phyloP scores from a whole-genome alignment of 208 protist species.

The Wallacemonas sp. region DNA sequence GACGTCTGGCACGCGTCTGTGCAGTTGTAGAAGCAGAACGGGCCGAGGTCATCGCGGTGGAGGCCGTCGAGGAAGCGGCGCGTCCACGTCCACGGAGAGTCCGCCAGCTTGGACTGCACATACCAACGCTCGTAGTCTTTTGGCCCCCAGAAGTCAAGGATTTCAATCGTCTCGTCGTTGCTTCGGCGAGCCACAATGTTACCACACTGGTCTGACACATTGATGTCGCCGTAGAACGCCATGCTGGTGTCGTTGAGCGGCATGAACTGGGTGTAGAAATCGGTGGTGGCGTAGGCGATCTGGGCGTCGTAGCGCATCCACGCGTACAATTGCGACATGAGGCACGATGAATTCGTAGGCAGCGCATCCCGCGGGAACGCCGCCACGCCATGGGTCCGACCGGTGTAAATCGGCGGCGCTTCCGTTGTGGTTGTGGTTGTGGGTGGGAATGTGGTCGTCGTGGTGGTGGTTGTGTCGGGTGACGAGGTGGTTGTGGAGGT shows the following conservation, averaged over 20 bases:
- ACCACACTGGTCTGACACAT: constrained; percentile 51
- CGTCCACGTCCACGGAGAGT: constrained; percentile 45
- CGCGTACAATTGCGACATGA: constrained; percentile 54
- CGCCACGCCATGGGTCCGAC: constrained; percentile 20
- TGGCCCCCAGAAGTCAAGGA: constrained; percentile 49
- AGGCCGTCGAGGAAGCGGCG: constrained; percentile 31
- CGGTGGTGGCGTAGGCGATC: constrained; percentile 37
- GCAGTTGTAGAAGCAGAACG: constrained; percentile 60
- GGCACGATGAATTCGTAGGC: constrained; percentile 34
- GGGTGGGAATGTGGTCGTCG: constrained; percentile 8
- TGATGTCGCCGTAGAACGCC: constrained; percentile 27
- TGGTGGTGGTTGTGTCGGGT: neutral
- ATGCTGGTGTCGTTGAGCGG: constrained; percentile 23
- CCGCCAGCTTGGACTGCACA: constrained; percentile 23
- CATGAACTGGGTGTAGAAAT: constrained; percentile 53
- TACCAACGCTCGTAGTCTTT: neutral
- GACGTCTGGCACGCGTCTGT: constrained; percentile 23
- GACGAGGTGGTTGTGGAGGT: neutral
- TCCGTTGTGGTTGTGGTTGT: constrained; percentile 1
- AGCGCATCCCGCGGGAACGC: constrained; percentile 39
- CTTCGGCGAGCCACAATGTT: constrained; percentile 34
- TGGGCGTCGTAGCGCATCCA: constrained; percentile 42
- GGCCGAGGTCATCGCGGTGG: constrained; percentile 16
- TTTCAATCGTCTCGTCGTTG: constrained; percentile 42
- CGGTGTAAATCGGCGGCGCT: constrained; percentile 7